These are phyloP conservation scores for Dioscorea zingiberensis DNA, from an alignment of 106 monocot genomes.

Conservation along the genomic window DNA sequence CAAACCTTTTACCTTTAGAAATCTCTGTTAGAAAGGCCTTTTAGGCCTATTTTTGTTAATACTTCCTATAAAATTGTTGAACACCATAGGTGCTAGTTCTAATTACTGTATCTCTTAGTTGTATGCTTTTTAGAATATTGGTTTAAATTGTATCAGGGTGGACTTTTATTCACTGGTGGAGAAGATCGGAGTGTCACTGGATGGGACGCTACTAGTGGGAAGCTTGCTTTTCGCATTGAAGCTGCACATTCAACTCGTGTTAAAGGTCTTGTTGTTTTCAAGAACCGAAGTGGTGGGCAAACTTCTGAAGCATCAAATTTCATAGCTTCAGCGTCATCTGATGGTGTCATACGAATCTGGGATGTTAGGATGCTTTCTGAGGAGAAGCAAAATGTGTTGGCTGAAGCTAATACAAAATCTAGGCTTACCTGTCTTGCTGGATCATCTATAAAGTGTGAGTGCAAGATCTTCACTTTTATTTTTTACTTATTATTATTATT, in stretches of 20 bases:
- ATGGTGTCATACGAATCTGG: conserved; percentile 85
- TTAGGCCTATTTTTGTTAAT: too few species aligned
- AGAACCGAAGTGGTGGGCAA: conserved; percentile 20
- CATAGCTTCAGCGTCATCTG: conserved; percentile 83
- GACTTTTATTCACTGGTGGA: conserved; percentile 67
- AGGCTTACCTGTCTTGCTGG: conserved; percentile 91
- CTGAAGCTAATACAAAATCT: conserved; percentile 79
- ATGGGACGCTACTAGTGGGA: conserved; percentile 83
- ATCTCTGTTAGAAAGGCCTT: too few species aligned
- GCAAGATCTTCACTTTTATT: neutral
- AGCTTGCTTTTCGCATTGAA: conserved; percentile 56
- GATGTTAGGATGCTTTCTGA: conserved; percentile 60
- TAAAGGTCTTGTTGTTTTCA: conserved; percentile 77
- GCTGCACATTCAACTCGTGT: conserved; percentile 72
- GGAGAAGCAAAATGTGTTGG: conserved; percentile 42
- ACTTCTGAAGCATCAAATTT: conserved; percentile 34
- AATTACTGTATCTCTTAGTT: too few species aligned
- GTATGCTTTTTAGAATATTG: too few species aligned
- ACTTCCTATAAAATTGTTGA: too few species aligned
- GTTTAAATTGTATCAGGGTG: conserved; percentile 31
- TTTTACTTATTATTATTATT: too few species aligned
- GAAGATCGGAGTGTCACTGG: conserved; percentile 70
- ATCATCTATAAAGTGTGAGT: conserved; percentile 72
- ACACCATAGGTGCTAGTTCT: too few species aligned
- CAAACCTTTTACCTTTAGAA: too few species aligned